Evolutionary conservation across 2,329 filamentous ascomycete species (phyloP), one percentile per base, ranked within the genome.

Genomic region (Aspergillus sp.): DNA sequence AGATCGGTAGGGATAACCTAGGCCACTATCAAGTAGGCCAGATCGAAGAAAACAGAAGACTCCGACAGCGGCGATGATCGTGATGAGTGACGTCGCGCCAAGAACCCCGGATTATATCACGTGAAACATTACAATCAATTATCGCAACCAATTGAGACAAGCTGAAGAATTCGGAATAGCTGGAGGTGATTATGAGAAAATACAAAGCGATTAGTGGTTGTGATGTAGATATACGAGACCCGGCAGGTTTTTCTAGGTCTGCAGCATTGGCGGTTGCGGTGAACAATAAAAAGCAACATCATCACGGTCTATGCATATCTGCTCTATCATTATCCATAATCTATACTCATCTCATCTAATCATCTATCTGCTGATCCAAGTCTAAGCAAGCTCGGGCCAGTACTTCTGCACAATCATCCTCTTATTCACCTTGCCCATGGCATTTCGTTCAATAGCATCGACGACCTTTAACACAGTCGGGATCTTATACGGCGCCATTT

Each of bases 401-500:
- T 70, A 68, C 49, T 68, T 69, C 51, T 65, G 60, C 25, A 70
- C 50, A 15, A 71, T 59, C 15, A 57, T 57, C 53, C 69, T 71
- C 58, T 71, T 71, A 52, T 71, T 71, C 20, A 71, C 67, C 75
- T 98, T 98, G 39, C 93, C 93, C 93, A 98, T 98, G 27, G 90
- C 91, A 49, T 66, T 66, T 23, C 63, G 62, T 42, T 65, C 62
- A 37, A 66, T 65, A 35, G 81, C 70, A 42, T 88, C 83, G 15
- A 97, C 88, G 5, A 94, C 72, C 65, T 82, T 85, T 68, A 97
- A 74, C 50, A 95, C 83, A 64, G 93, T 89, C 0, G 93, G 93
- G 48, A 97, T 90, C 77, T 98, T 97, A 70, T 97, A 96, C 53
- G 79, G 82, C 2, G 85, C 93, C 55, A 97, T 62, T 45, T 66